Evolutionary conservation across 2,329 filamentous ascomycete genomes (phyloP), one percentile per base, ranked within the genome.

Genomic region (Colletotrichum sp.): DNA sequence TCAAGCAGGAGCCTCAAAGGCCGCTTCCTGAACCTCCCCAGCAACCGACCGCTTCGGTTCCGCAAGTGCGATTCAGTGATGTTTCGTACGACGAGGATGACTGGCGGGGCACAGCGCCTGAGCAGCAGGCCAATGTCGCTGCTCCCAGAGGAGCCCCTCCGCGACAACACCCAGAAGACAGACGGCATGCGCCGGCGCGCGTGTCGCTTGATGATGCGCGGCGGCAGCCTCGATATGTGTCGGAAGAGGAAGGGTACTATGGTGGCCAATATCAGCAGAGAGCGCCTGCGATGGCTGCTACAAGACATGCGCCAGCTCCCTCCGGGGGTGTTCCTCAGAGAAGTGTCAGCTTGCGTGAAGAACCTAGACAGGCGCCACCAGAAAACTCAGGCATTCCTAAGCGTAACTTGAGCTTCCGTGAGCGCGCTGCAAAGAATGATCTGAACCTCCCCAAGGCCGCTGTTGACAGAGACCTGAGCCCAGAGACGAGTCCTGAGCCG

Each of bases 391-490:
- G 82, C 16, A 79, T 87, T 18, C 89, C 90, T 5, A 88, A 89
- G 80, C 88, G 90, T 66, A 91, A 91, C 68, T 80, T 91, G 55
- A 93, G 91, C 82, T 91, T 92, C 82, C 89, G 90, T n/a, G 91
- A 93, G 78, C 88, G 90, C 69, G 87, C 91, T 8, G 87, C 85
- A 4, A 86, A 85, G 76, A 86, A 86, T 65, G 87, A 89, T 24
- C 79, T 86, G 55, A 82, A 83, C 18, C 77, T 85, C 12, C 82
- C 85, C 4, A 82, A 80, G 30, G 81, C 70, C 32, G n/a, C 39
- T 26, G 44, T 52, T 16, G 67, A 62, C n/a, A 57, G 32, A 32
- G 32, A n/a, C 30, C 64, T 62, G n/a, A 75, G 67, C 49, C 69
- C 55, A n/a, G 71, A 70, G 44, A 67, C 60, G n/a, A 78, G 78